Conservation (phyloP, 768 basidiomycete genomes). For the Leccinum longicurvipes region DNA sequence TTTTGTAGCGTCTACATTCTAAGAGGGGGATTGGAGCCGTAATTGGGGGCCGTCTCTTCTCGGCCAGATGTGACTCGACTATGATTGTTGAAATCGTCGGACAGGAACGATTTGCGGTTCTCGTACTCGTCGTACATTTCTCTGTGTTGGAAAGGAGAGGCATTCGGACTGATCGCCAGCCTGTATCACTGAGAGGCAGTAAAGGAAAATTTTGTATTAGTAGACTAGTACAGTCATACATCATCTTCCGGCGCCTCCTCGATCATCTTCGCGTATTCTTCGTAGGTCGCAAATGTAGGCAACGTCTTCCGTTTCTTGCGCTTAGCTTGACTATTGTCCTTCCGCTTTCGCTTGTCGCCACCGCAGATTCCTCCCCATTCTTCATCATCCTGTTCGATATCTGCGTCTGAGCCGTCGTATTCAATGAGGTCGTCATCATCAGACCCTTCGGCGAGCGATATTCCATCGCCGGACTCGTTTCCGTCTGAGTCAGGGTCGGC, state of each 20-base stretch:
- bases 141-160: no score
- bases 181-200: no score
- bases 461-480: constrained; percentile 38
- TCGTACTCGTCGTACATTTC: no score
- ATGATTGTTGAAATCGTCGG: no score
- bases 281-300: constrained; percentile 84
- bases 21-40: no score
- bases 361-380: constrained; percentile 40
- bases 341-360: constrained; percentile 52
- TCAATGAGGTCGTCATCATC: constrained; percentile 72
- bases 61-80: no score
- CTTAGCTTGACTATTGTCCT: constrained; percentile 42
- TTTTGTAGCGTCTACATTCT: no score
- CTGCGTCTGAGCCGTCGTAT: constrained; percentile 53
- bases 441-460: constrained; percentile 61
- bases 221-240: constrained; percentile 10
- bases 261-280: constrained; percentile 82
- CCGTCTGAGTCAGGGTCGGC: constrained; percentile 25
- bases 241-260: constrained; percentile 49
- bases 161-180: no score
- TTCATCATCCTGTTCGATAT: constrained; percentile 9
- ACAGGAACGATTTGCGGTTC: no score
- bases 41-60: no score
- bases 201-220: no score
- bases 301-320: constrained; percentile 66